Base-by-base conservation (phyloP, 2,329 filamentous ascomycete genomes). In the Cyphellophora europaea region DNA sequence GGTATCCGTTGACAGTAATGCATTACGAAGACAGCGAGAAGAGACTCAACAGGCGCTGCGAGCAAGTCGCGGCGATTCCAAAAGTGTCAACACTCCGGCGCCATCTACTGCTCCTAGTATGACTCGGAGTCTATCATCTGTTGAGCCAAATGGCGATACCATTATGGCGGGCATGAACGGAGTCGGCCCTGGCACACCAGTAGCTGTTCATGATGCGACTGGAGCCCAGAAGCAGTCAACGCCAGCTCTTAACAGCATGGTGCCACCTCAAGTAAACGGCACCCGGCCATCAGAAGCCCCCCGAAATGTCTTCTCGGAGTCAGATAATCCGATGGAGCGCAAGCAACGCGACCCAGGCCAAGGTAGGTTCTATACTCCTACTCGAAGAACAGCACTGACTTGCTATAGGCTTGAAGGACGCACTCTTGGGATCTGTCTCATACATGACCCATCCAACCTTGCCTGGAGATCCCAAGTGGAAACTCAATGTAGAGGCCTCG, bases 401-500 rank as follows among this genome's bases (percentile, higher is more conserved):
- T 17, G 30, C 11, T 3, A 12, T 18, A 32, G 30, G 30, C 11
- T 18, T 66, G 29, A 56, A 67, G 21, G 71, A 82, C 55, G 78
- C 82, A 16, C 66, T 89, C 28, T 71, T 89, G 32, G 72, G 71
- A 4, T 76, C 72, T 34, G 62, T 89, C 15, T 73, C 70, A 25
- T 62, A 88, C 11, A 68, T 71, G 37, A 79, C 79, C 11, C 82
- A 89, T 51, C 78, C 81, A 1, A 70, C 69, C 8, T 65, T 86
- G 27, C 72, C 73, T 32, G 56, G 77, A 2, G 63, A 76, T 6
- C 71, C 72, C 16, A 75, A 74, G 16, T 77, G 80, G 53, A 63
- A 72, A 19, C 63, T 83, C 36, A 70, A 74, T 21, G 62, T 93
- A 19, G 67, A 71, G 2, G 78, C 86, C 3, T 77, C 79, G 33